These are phyloP conservation scores for Mycena belliarum DNA, from an alignment of 768 basidiomycete species.

Conservation along the genomic window DNA sequence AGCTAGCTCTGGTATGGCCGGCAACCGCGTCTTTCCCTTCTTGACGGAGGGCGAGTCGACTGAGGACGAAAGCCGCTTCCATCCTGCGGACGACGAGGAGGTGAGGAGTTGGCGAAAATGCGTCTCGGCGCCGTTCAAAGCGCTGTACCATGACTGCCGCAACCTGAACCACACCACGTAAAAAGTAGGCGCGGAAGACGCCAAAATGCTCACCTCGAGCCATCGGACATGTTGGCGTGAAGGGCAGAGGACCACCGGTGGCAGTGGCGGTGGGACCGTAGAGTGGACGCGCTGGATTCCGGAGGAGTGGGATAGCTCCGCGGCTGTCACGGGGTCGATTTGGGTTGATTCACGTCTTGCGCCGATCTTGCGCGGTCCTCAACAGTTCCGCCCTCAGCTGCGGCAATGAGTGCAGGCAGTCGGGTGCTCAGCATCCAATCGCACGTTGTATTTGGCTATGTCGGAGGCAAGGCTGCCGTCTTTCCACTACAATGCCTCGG, in stretches of 20 bases:
- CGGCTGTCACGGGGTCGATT: no score
- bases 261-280: background rate
- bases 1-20: constrained; percentile 56
- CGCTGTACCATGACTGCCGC: constrained; percentile 79
- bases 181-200: background rate
- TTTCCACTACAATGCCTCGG: constrained; percentile 85
- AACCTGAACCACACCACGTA: constrained; percentile 48
- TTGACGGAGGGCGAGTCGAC: constrained; percentile 39
- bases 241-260: background rate
- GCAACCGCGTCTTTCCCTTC: constrained; percentile 63
- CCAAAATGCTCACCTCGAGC: constrained; percentile 48
- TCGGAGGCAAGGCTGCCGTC: constrained; percentile 80
- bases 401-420: constrained; percentile 27
- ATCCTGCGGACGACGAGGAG: constrained; percentile 67
- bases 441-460: constrained; percentile 93
- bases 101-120: constrained; percentile 79
- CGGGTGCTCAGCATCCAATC: constrained; percentile 90
- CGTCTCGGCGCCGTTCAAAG: constrained; percentile 72
- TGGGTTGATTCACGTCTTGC: no score
- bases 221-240: constrained; percentile 51
- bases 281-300: no score
- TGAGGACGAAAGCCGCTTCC: constrained; percentile 74
- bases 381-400: no score
- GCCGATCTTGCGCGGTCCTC: no score
- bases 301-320: no score